Conservation (phyloP, 139 green algal genomes). For the Tetradesmus lagerheimii region DNA sequence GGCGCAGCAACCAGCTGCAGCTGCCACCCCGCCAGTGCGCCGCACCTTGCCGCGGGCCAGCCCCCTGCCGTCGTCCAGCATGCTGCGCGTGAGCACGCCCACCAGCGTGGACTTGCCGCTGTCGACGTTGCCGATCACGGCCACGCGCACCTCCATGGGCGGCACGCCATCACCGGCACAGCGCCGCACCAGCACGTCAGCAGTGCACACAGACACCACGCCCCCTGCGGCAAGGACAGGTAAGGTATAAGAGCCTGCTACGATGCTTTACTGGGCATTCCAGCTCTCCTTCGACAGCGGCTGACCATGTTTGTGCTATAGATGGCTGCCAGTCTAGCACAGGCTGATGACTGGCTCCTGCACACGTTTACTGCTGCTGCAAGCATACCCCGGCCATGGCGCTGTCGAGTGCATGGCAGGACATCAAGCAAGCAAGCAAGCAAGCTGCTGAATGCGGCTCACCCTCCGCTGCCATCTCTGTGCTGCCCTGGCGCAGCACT, state of each 20-base stretch:
- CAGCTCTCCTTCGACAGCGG: background rate
- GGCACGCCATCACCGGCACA: slow-evolving; percentile 41
- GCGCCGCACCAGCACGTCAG: slow-evolving; percentile 75
- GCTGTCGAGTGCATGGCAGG: too few relatives aligned
- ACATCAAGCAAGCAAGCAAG: background rate
- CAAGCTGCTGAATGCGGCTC: too few relatives aligned
- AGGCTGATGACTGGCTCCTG: background rate
- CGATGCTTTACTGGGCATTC: background rate
- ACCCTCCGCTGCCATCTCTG: slow-evolving; percentile 50
- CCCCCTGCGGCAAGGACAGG: slow-evolving; percentile 23
- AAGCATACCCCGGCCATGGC: background rate
- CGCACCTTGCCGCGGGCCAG: slow-evolving; percentile 82
- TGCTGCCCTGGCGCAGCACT: slow-evolving; percentile 53
- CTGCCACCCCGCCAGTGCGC: background rate
- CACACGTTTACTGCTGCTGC: background rate
- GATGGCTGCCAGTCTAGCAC: background rate
- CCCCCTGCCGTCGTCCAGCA: slow-evolving; percentile 92
- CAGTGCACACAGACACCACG: background rate
- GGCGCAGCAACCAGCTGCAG: background rate
- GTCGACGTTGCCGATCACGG: slow-evolving; percentile 95
- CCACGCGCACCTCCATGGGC: slow-evolving; percentile 84
- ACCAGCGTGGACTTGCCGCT: slow-evolving; percentile 94
- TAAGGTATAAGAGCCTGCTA: background rate
- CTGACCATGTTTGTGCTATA: background rate
- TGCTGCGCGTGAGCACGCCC: slow-evolving; percentile 86